phyloP scores from a whole-genome alignment of 768 basidiomycete species.

The Sarcodon sp. region DNA sequence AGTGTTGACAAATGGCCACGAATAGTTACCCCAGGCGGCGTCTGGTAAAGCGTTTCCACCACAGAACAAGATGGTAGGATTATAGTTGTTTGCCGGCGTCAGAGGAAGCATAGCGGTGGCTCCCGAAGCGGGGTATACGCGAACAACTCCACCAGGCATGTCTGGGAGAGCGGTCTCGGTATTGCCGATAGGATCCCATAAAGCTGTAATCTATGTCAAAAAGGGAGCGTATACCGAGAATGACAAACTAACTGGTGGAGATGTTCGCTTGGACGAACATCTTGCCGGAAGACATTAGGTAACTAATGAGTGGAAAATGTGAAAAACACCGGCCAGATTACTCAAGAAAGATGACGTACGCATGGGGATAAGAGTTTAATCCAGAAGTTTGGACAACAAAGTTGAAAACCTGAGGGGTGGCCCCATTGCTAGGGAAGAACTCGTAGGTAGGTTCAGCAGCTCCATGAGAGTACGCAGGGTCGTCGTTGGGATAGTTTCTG shows the following conservation, averaged over 20 bases:
- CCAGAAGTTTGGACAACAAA: conserved; percentile 67
- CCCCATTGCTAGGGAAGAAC: conserved; percentile 58
- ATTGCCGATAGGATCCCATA: conserved; percentile 43
- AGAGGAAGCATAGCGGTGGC: conserved; percentile 85
- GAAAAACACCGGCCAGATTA: no score
- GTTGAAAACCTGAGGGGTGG: conserved; percentile 35
- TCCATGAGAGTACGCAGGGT: conserved; percentile 50
- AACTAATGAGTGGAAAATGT: conserved; percentile 11
- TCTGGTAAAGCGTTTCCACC: conserved; percentile 77
- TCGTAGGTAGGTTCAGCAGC: conserved; percentile 76
- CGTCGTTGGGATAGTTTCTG: conserved; percentile 54
- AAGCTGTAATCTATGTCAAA: conserved; percentile 17
- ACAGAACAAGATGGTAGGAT: conserved; percentile 79
- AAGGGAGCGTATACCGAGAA: conserved; percentile 1
- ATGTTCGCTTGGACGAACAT: conserved; percentile 77
- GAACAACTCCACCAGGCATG: conserved; percentile 63
- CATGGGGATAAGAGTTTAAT: conserved; percentile 65
- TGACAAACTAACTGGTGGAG: conserved; percentile 44
- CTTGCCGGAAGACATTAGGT: conserved; percentile 63
- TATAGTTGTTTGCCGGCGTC: conserved; percentile 80
- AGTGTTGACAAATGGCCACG: conserved; percentile 59
- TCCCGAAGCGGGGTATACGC: conserved; percentile 85
- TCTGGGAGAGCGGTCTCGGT: conserved; percentile 49
- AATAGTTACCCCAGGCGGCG: conserved; percentile 64
- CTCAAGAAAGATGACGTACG: conserved; percentile 8